Evolutionary conservation across 805 yeast species (phyloP), one percentile per base, ranked within the genome.

Genomic region (Maudiozyma barnettii): DNA sequence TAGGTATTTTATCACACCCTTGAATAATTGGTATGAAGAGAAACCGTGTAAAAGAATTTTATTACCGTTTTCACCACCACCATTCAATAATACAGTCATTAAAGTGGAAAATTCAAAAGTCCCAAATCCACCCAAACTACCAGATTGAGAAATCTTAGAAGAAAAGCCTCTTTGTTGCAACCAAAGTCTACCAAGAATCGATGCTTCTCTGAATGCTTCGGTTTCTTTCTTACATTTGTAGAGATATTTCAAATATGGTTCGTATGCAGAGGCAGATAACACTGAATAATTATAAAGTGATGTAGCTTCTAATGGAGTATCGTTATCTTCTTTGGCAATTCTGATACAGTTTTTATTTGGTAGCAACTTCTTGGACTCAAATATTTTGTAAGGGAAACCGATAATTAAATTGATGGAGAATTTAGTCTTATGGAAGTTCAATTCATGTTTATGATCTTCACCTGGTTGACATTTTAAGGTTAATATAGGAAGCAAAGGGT

Each of bases 21-120:
- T 90, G 72, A 93, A 93, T 45, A 93, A 70, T 68, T 93, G 99
- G 62, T 89, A 93, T 20, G 95, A 83, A 3, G 96, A 88, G 64
- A 84, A 91, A 0, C 98, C 99, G 55, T 82, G 83, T 36, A 89
- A 65, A 47, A 93, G 71, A 21, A 88, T 81, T 57, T 81, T 84
- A 57, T 82, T 83, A 13, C 95, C 93, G 54, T 72, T 74, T 6
- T 69, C 64, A 49, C 91, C 90, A 55, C 95, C 95, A 56, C 96
- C 96, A 51, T 81, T 79, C 39, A 93, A 69, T 46, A 93, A 68
- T 1, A 89, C 84, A 39, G 95, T 82, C 81, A 88, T 78, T 44
- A 91, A 65, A 36, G 83, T 68, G 29, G 89, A 82, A 64, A 89
- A 89, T 67, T 93, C 98, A 63, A 88, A 88, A 56, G 83, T 85